Evolutionary conservation across 2,329 filamentous ascomycete genomes (phyloP), one percentile per base, ranked within the genome.

Genomic region (Colletotrichum plurivorum): DNA sequence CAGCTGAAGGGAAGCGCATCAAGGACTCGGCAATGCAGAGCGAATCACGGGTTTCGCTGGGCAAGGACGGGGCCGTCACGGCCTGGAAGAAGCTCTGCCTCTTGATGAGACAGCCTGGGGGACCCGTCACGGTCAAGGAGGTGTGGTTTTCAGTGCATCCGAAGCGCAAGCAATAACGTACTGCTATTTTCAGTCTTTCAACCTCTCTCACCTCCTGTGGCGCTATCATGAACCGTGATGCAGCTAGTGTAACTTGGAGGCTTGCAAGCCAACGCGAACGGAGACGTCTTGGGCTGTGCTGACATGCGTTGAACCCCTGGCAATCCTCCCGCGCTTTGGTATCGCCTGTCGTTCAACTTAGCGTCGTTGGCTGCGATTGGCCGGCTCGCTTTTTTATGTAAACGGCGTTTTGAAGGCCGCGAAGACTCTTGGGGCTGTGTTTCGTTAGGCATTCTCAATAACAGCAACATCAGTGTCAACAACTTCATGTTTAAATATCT

Each of bases 1-100:
- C 77, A 0, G 69, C 74, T 3, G 77, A 78, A 43, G 75, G 73
- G 51, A 69, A 62, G 52, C 74, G 77, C 36, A 63, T 77, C 54
- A 72, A 74, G 20, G 76, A 77, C 48, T 70, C 71, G 15, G 69
- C 71, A 8, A 51, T 61, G 51, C 46, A 66, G 4, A 13, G 52
- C 2, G 63, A 62, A 13, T 18, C 46, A 5, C 45, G 41, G n/a
- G 22, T 66, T 4, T 25, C 51, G 6, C 16, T 31, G 7, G 43
- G 36, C 15, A 41, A 36, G 2, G 46, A 69, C 15, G 63, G 67
- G 3, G 20, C 15, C 8, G 25, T 57, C 6, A 56, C 43, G 13
- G 31, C 60, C n/a, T 56, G 51, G 49, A 60, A 45, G 22, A 66
- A 61, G 52, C 41, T 69, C 18, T 25, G 39, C 10, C 43, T 69